phyloP scores from a whole-genome alignment of 176 grass and related monocot genomes.

The Oryza australiensis region DNA sequence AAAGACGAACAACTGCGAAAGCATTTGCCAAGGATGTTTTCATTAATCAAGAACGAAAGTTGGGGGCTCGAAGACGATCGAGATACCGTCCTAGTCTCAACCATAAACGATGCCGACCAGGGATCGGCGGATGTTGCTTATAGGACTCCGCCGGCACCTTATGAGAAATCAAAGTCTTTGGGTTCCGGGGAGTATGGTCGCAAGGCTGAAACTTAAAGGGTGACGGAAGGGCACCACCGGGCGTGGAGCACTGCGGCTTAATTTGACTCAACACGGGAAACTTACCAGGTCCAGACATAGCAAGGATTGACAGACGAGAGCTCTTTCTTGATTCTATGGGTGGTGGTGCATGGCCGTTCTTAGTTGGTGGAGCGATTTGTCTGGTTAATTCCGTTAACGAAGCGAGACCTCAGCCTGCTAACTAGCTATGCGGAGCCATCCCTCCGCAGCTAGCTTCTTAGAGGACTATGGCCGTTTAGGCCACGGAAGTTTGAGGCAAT shows the following conservation, averaged over 20 bases:
- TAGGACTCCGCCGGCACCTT: conserved; percentile 76
- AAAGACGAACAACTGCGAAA: conserved; percentile 70
- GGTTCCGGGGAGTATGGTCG: conserved; percentile 40
- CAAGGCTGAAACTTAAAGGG: conserved; percentile 57
- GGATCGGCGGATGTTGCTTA: conserved; percentile 69
- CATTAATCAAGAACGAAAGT: conserved; percentile 76
- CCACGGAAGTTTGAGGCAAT: conserved; percentile 73
- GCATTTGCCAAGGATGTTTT: conserved; percentile 77
- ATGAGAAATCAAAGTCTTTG: conserved; percentile 94
- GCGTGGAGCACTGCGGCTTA: too few relatives aligned
- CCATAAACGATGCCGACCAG: conserved; percentile 63
- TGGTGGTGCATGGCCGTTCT: too few relatives aligned
- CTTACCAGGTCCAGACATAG: conserved; percentile 55
- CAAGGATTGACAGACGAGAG: conserved; percentile 78
- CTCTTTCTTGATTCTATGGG: too few relatives aligned
- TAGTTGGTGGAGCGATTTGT: too few relatives aligned
- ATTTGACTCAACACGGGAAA: too few relatives aligned
- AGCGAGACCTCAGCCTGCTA: conserved; percentile 73
- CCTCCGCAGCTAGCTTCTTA: conserved; percentile 75
- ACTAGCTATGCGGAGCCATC: conserved; percentile 80
- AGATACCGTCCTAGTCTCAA: conserved; percentile 66
- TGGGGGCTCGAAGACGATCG: conserved; percentile 69
- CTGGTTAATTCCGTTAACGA: too few relatives aligned
- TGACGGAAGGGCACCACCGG: too few relatives aligned
- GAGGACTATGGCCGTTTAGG: conserved; percentile 73